phyloP scores from a whole-genome alignment of 345 rosid genomes.

The Rhodamnia argentea region DNA sequence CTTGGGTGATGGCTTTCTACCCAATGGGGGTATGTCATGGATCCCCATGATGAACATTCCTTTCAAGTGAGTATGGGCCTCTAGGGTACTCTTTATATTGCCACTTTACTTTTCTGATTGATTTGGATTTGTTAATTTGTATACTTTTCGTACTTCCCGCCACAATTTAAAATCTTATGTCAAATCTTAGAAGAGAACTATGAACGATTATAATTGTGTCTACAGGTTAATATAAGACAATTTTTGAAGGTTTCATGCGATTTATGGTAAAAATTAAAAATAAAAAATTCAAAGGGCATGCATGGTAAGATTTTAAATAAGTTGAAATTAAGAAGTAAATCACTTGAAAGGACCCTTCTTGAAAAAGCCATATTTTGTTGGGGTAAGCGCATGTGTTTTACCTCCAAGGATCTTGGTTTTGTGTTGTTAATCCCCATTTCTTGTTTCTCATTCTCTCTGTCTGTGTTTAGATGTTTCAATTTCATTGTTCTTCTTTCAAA shows the following conservation, averaged over 20 bases:
- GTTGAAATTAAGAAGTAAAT: not conserved
- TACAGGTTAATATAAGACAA: not conserved
- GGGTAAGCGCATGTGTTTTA: not conserved
- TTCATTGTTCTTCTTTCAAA: not conserved
- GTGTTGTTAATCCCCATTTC: not conserved
- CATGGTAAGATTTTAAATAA: not conserved
- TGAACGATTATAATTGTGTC: not conserved
- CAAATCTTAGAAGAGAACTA: not conserved
- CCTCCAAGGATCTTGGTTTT: not conserved
- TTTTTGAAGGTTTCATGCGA: not conserved
- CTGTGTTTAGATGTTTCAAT: not conserved
- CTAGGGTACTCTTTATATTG: not conserved
- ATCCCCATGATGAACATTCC: slow-evolving; percentile 57
- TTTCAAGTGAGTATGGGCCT: slow-evolving; percentile 40
- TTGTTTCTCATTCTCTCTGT: not conserved
- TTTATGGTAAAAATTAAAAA: not conserved
- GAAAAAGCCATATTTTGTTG: not conserved
- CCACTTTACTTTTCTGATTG: not conserved
- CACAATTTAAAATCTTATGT: not conserved
- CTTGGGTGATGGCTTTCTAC: slow-evolving; percentile 77
- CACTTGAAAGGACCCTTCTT: not conserved
- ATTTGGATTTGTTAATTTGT: not conserved
- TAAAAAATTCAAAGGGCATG: not conserved
- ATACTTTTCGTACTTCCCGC: not conserved
- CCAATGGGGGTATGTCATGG: slow-evolving; percentile 72